Percentiles rank a stretch among this genome's conserved stretches.
Conservation (phyloP, 352 stramenopile genomes). For the Globisporangium nodosum region DNA sequence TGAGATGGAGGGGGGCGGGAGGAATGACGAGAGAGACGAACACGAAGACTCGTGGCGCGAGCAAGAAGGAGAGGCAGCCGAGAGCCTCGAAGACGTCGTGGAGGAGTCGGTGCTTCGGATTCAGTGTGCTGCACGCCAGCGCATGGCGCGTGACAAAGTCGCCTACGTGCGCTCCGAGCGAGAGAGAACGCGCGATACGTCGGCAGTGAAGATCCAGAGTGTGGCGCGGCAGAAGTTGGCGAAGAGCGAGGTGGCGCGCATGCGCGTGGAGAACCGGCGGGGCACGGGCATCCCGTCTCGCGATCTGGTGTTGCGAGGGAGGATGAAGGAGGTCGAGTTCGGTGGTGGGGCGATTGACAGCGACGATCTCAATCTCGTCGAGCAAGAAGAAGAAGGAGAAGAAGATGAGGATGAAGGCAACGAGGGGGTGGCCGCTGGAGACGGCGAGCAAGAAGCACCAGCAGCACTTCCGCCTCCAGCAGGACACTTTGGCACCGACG, state of each 20-base stretch:
- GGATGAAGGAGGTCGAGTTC: neutral
- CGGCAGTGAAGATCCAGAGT: slow-evolving; percentile 29
- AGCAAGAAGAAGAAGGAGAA: slow-evolving; percentile 6
- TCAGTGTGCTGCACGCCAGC: slow-evolving; percentile 42
- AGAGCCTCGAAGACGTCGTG: neutral
- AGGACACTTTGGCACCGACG: slow-evolving; percentile 1
- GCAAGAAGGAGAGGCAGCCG: neutral
- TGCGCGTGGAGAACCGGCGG: slow-evolving; percentile 21
- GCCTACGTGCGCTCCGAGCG: slow-evolving; percentile 21
- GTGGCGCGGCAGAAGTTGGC: slow-evolving; percentile 39
- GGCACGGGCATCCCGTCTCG: slow-evolving; percentile 22
- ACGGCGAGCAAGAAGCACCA: neutral
- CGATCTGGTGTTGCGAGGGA: slow-evolving; percentile 8
- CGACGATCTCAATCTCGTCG: neutral
- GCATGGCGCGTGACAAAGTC: slow-evolving; percentile 23
- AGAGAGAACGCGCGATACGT: slow-evolving; percentile 9
- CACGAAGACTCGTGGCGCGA: neutral
- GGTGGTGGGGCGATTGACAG: neutral
- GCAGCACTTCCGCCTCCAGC: neutral
- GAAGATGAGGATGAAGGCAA: neutral
- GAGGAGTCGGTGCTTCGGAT: slow-evolving; percentile 34
- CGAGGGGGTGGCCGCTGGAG: neutral
- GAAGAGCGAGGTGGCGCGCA: slow-evolving; percentile 24
- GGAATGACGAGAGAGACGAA: slow-evolving; percentile 3
- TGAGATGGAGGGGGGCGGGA: neutral